These are phyloP conservation scores for Strobilomyces echinocephalus DNA, from an alignment of 768 basidiomycete genomes.

Conservation along the genomic window DNA sequence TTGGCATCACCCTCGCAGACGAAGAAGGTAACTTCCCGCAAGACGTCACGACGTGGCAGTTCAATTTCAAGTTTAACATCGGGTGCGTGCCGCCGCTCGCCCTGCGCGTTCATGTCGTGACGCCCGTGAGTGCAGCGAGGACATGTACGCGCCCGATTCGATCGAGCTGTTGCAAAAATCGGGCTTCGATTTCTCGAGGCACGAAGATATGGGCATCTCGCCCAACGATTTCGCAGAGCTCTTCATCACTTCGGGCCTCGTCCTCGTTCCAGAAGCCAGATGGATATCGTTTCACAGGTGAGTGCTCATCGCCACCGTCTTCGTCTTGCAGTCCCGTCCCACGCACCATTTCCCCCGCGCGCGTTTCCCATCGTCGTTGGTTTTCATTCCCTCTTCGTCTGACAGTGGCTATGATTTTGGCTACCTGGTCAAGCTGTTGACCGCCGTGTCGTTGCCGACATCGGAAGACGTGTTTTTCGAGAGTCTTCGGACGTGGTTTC, in stretches of 20 bases:
- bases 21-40: slow-evolving; percentile 89
- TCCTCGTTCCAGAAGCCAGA: slow-evolving; percentile 79
- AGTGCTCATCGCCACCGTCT: slow-evolving; percentile 20
- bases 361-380: not conserved
- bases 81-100: slow-evolving; percentile 49
- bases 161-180: slow-evolving; percentile 92
- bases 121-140: slow-evolving; percentile 53
- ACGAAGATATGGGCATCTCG: slow-evolving; percentile 86
- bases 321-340: not conserved
- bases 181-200: slow-evolving; percentile 92
- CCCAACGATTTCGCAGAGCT: slow-evolving; percentile 96
- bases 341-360: not conserved
- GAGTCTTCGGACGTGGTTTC: slow-evolving; percentile 87
- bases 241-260: slow-evolving; percentile 93
- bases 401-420: slow-evolving; percentile 97
- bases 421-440: slow-evolving; percentile 92
- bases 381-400: not conserved
- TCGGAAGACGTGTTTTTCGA: slow-evolving; percentile 90
- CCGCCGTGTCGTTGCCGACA: slow-evolving; percentile 78
- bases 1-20: slow-evolving; percentile 91
- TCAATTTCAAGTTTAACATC: slow-evolving; percentile 93
- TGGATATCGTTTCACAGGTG: slow-evolving; percentile 99
- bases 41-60: slow-evolving; percentile 96
- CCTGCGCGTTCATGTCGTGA: not conserved
- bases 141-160: slow-evolving; percentile 98